A percentile compares a stretch with the other conserved stretches of the same genome.
These are phyloP conservation scores for Naganishia vishniacii DNA, from an alignment of 768 basidiomycete species.

Conservation along the genomic window DNA sequence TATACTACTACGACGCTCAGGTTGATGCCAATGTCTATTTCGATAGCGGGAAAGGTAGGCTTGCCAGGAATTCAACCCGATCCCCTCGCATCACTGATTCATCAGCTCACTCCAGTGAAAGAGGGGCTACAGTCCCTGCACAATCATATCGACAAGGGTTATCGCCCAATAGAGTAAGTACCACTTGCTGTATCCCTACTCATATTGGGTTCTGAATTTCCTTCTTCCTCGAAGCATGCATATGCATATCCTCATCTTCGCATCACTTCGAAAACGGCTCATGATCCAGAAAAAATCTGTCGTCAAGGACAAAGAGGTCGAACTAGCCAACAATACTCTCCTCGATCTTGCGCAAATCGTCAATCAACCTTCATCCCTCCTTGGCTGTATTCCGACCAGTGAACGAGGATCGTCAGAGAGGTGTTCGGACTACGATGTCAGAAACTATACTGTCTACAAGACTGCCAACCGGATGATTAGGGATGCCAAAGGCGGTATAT, in stretches of 20 bases:
- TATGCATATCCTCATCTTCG: constrained; percentile 21
- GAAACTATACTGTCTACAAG: neutral
- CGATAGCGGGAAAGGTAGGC: constrained; percentile 1
- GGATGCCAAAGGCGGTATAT: constrained; percentile 5
- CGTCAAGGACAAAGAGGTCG: neutral
- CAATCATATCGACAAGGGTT: constrained; percentile 3
- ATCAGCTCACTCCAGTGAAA: neutral
- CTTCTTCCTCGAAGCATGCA: constrained; percentile 2
- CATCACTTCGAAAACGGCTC: constrained; percentile 1
- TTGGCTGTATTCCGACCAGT: constrained; percentile 3
- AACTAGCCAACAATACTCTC: constrained; percentile 9
- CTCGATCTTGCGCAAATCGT: constrained; percentile 4
- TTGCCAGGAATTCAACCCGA: neutral
- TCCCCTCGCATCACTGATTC: neutral
- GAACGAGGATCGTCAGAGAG: constrained; percentile 1
- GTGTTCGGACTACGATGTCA: constrained; percentile 4
- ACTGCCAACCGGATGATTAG: neutral
- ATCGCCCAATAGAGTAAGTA: constrained; percentile 15
- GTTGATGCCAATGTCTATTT: constrained; percentile 14
- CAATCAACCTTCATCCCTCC: neutral
- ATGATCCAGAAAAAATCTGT: neutral
- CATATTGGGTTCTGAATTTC: neutral
- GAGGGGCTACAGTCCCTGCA: neutral
- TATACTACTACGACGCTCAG: constrained; percentile 1
- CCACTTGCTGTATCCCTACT: neutral